Base-by-base conservation (phyloP, 1,139 yeast species). In the Geotrichum bryndzae region DNA sequence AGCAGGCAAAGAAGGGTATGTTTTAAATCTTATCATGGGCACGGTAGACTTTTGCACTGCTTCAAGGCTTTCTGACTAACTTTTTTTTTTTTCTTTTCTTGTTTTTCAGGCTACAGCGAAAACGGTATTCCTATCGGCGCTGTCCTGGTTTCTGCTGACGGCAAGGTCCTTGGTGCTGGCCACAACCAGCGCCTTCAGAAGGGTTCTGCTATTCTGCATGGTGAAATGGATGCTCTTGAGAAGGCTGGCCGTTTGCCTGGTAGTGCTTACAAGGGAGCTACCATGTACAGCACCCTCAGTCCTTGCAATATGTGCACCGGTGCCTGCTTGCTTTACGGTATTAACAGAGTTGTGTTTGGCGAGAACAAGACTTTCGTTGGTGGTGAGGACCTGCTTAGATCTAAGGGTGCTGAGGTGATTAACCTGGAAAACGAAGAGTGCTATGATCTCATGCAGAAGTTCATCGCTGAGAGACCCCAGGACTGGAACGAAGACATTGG, bases 271-370 rank as follows among this genome's bases (percentile, higher is more conserved):
- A 74, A 77, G 71, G 78, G 75, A 6, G 73, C 79, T 23, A 77
- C 77, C 25, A 84, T 92, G 85, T 92, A 91, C 76, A 90, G 97
- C 53, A 89, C 97, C 0, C 79, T 92, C 67, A 88, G 96, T 6
- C 97, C 98, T 1, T 92, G 98, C 74, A 81, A 86, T 67, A 92
- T 92, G 97, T 92, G 98, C 72, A 84, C 96, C 7, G 98, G 98
- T 23, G 96, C 97, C 18, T 89, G 95, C 67, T 72, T 92, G 61
- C 79, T 92, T 80, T 92, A 91, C 75, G 96, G 96, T 48, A 81
- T 92, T 67, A 85, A 86, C 68, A 80, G 97, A 66, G 88, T 90
- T 48, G 97, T 92, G 0, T 71, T 90, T 74, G 97, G 97, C 25
- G 98, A 92, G 74, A 90, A 90, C 74, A 83, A 76, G 59, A 91